These are phyloP conservation scores for Elsinoe batatas DNA, from an alignment of 2,329 filamentous ascomycete genomes.

Conservation along the genomic window DNA sequence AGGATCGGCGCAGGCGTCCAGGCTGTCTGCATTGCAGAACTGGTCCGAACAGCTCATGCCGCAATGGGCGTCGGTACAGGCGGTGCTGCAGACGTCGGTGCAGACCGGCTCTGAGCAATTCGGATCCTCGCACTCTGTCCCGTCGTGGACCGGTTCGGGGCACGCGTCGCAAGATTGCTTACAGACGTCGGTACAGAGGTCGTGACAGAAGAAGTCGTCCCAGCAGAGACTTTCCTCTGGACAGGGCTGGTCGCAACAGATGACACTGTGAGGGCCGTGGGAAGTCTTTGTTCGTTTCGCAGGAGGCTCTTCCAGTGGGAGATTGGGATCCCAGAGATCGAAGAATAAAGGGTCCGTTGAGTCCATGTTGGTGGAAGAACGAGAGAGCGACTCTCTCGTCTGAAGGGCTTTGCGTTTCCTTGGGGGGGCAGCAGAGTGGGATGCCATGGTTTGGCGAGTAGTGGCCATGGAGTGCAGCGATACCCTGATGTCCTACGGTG, in stretches of 20 bases:
- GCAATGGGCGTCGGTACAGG: conserved; percentile 8
- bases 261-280: conserved; percentile 1
- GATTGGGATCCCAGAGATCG: conserved; percentile 7
- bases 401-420: neutral
- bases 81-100: conserved; percentile 3
- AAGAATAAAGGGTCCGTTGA: conserved; percentile 8
- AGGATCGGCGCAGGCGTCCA: conserved; percentile 7
- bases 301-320: conserved; percentile 5
- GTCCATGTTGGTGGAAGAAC: conserved; percentile 5
- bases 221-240: conserved; percentile 10
- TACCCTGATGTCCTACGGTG: conserved; percentile 12
- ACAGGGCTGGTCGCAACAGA: conserved; percentile 13
- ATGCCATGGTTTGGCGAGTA: neutral
- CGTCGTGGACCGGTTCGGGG: conserved; percentile 6
- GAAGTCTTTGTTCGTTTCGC: conserved; percentile 10
- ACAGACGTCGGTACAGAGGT: conserved; percentile 8
- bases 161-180: conserved; percentile 6
- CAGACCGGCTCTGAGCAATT: conserved; percentile 2
- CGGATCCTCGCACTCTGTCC: conserved; percentile 1
- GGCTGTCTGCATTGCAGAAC: conserved; percentile 7
- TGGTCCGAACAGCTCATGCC: neutral
- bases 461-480: neutral
- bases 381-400: neutral
- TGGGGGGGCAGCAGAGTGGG: neutral
- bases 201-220: conserved; percentile 13